Evolutionary conservation across 2,329 filamentous ascomycete genomes (phyloP), one percentile per base, ranked within the genome.

Genomic region (Arthrobotrys iridis): DNA sequence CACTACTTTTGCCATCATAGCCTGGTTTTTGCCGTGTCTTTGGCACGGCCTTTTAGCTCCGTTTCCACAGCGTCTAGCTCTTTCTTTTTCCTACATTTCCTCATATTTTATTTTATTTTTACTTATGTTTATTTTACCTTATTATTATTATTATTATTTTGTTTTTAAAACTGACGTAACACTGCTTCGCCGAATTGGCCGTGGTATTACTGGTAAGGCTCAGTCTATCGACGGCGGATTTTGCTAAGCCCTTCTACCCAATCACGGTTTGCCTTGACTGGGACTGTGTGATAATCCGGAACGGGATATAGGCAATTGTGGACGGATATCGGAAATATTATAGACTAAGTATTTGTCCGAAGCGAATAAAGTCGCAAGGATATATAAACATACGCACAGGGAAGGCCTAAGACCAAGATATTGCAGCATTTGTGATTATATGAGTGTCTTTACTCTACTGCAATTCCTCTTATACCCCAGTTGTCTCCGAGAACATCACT

Each of bases 241-340:
- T 55, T 55, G 50, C 28, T 55, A 55, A 6, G 30, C 30, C 50
- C 37, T 55, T 37, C 24, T 30, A 20, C 50, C 50, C 50, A 55
- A 55, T 55, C 50, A 37, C 50, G 50, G 22, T 37, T 55, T 24
- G 50, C 30, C 28, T 24, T 18, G 50, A 30, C 50, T 55, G 50
- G 37, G 50, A 55, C 50, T 30, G 10, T 15, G 22, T 37, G 50
- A 55, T 55, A 55, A 10, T 20, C 50, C 50, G 50, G 37, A 18
- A 10, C 48, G 28, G 50, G 30, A 35, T 33, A 24, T 37, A 35
- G 50, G 20, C 13, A 35, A 37, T 24, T 8, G 13, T 55, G 50
- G 37, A 37, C 50, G 50, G 50, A 55, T 55, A 55, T 55, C 50
- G 50, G 50, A 55, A n/a, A 37, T 55, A 55, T 55, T 55, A 13